Evolutionary conservation across 768 basidiomycete species (phyloP).

Genomic region (Dentipellis fragilis): DNA sequence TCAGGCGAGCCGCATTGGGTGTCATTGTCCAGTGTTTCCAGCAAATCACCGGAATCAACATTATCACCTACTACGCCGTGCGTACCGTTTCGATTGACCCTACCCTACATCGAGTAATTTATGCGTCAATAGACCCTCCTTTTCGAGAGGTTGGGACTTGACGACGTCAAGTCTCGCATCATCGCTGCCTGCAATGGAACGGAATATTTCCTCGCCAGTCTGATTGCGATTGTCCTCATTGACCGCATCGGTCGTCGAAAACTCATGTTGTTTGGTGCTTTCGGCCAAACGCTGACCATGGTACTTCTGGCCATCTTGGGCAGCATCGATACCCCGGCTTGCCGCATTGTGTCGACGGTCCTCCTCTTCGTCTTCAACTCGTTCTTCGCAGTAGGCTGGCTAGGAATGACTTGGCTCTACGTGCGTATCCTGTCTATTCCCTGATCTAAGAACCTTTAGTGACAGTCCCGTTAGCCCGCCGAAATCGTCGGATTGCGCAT

Average conservation of each 20-base stretch:
- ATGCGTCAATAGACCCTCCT: conserved; percentile 30
- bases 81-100: conserved; percentile 14
- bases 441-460: neutral
- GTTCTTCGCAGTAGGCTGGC: conserved; percentile 61
- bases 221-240: conserved; percentile 61
- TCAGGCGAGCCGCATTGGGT: conserved; percentile 45
- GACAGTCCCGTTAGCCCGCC: conserved; percentile 33
- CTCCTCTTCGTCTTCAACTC: conserved; percentile 64
- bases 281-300: conserved; percentile 51
- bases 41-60: conserved; percentile 58
- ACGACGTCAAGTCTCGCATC: conserved; percentile 47
- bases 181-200: conserved; percentile 62
- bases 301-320: conserved; percentile 48
- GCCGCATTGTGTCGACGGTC: conserved; percentile 42
- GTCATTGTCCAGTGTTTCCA: conserved; percentile 57
- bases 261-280: conserved; percentile 61
- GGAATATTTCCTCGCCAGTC: conserved; percentile 63
- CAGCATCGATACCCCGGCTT: conserved; percentile 35
- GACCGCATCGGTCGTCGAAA: conserved; percentile 66
- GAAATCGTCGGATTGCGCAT: conserved; percentile 56
- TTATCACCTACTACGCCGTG: conserved; percentile 40
- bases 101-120: conserved; percentile 3
- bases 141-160: conserved; percentile 50
- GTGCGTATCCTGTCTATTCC: conserved; percentile 23
- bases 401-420: conserved; percentile 66